Percentiles rank a stretch among this genome's conserved stretches.
These are phyloP conservation scores for Ziziphus jujuba DNA, from an alignment of 306 rosid genomes.

Conservation along the genomic window DNA sequence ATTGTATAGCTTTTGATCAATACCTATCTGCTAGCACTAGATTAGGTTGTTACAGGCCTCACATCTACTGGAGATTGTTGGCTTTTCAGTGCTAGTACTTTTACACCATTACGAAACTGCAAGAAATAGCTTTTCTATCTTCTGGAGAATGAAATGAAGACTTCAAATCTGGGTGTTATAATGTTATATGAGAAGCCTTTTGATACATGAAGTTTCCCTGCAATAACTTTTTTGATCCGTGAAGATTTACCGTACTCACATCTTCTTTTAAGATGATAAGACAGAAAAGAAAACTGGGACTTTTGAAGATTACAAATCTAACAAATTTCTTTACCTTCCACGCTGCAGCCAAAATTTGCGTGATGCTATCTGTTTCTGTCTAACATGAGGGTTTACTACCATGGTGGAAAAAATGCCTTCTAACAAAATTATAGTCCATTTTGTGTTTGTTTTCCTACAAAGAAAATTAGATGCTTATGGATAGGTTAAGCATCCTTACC, in stretches of 20 bases:
- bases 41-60: constrained; percentile 14
- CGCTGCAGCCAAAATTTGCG: not conserved
- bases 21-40: not conserved
- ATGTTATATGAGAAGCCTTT: not conserved
- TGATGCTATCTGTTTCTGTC: not conserved
- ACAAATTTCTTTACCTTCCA: not conserved
- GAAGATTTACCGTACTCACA: not conserved
- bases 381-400: not conserved
- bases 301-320: not conserved
- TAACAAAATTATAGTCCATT: not conserved
- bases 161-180: not conserved
- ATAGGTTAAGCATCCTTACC: not conserved
- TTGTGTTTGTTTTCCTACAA: not conserved
- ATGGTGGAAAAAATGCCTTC: not conserved
- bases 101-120: constrained; percentile 11
- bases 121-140: not conserved
- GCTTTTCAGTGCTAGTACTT: constrained; percentile 3
- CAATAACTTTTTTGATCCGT: not conserved
- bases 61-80: constrained; percentile 14
- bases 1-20: not conserved
- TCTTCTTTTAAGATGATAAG: not conserved
- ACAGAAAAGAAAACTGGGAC: not conserved
- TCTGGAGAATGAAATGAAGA: constrained; percentile 2
- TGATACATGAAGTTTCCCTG: not conserved
- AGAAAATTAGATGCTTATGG: constrained; percentile 11